These are phyloP conservation scores for Hamamelis virginiana DNA, from an alignment of 164 flowering plant genomes.

Conservation along the genomic window DNA sequence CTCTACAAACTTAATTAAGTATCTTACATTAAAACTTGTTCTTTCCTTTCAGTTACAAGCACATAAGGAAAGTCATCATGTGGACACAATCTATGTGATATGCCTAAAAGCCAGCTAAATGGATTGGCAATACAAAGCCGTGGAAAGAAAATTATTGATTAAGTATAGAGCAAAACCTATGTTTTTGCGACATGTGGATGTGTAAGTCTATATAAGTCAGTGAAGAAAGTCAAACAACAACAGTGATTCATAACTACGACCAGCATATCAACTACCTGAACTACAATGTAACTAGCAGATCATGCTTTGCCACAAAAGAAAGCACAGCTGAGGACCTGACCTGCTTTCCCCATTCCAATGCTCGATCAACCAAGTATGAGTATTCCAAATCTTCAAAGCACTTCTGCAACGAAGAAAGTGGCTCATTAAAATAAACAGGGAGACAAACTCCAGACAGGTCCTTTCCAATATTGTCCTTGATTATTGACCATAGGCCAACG, in stretches of 20 bases:
- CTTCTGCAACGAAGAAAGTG: slow-evolving; percentile 94
- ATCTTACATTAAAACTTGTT: neutral
- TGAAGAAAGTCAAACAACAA: slow-evolving; percentile 3
- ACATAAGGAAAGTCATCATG: neutral
- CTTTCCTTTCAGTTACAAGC: neutral
- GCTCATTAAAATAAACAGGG: slow-evolving; percentile 98
- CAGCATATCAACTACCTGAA: slow-evolving; percentile 23
- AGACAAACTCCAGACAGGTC: slow-evolving; percentile 97
- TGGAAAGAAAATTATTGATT: neutral
- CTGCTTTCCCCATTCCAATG: slow-evolving; percentile 96
- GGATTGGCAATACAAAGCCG: neutral
- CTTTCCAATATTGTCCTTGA: slow-evolving; percentile 97
- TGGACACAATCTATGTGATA: neutral
- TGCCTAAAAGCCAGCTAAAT: neutral
- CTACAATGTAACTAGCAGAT: slow-evolving; percentile 26
- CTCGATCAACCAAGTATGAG: slow-evolving; percentile 88
- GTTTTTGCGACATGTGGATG: neutral
- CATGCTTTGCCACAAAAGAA: slow-evolving; percentile 30
- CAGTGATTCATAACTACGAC: slow-evolving; percentile 7
- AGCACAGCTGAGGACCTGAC: slow-evolving; percentile 49
- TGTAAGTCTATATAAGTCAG: neutral
- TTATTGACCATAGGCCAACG: slow-evolving; percentile 94
- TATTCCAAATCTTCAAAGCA: slow-evolving; percentile 99
- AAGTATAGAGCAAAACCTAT: no score
- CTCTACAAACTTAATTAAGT: neutral